A percentile compares a stretch with the other conserved stretches of the same genome.
Conservation (phyloP, 352 stramenopile genomes). For the Pythium phragmitis region DNA sequence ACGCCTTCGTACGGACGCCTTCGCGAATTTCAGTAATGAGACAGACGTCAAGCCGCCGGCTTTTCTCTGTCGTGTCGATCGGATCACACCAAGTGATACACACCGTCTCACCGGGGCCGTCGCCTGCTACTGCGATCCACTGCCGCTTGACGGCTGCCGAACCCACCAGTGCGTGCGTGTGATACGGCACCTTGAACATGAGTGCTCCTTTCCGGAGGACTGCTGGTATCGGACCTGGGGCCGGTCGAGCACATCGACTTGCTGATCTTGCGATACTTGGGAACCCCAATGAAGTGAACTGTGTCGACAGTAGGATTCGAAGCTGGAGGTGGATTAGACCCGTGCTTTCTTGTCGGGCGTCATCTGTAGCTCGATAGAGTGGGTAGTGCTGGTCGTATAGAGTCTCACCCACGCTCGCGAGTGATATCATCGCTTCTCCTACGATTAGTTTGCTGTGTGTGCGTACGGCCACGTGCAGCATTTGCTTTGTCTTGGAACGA, state of each 20-base stretch:
- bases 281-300: not conserved
- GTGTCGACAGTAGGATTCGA: conserved; percentile 49
- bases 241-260: not conserved
- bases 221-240: conserved; percentile 30
- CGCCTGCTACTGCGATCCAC: conserved; percentile 53
- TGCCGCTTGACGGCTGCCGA: conserved; percentile 40
- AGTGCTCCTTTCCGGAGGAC: conserved; percentile 55
- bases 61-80: conserved; percentile 42
- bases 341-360: conserved; percentile 23
- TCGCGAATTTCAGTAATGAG: conserved; percentile 59
- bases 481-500: conserved; percentile 49
- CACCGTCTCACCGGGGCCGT: conserved; percentile 25
- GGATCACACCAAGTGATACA: conserved; percentile 75
- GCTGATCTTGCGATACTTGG: not conserved
- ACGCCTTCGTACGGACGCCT: conserved; percentile 59
- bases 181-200: conserved; percentile 82
- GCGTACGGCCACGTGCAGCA: conserved; percentile 54
- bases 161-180: conserved; percentile 44
- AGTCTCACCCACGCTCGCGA: conserved; percentile 40
- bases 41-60: conserved; percentile 40
- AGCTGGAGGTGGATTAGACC: conserved; percentile 72
- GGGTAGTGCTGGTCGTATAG: conserved; percentile 69
- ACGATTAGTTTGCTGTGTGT: conserved; percentile 69
- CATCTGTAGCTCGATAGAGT: conserved; percentile 33
- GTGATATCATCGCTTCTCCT: conserved; percentile 48